Base-by-base conservation (phyloP, 305 asterid species). In the Fraxinus baroniana region DNA sequence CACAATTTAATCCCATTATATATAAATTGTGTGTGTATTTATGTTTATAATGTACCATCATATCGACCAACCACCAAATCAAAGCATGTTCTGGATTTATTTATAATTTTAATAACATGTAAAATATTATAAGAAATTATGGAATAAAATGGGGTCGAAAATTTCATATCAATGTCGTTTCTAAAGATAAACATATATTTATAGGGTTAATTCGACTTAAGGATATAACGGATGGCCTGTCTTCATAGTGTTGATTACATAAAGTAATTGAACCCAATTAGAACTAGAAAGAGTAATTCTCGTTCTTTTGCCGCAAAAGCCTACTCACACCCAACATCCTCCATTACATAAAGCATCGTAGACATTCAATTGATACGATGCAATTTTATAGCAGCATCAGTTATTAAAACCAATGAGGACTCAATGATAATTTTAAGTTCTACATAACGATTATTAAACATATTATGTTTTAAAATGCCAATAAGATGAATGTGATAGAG, bases 71-170 rank as follows among this genome's bases (percentile, higher is more conserved):
- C 86, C 32, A 83, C 80, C 84, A 39, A 60, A 70, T 82, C 77
- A 57, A 83, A 76, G 87, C 57, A 84, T 86, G 79, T 84, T 86
- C 78, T 80, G 81, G 84, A 80, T 77, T 78, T 37, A 37, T 37
- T 37, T 37, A 37, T 37, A 83, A 83, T 81, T 80, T 55, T 60
- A 10, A 60, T 22, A 60, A 46, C 9, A 6, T 60, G 28, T 60
- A 20, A 60, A 20, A 20, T 60, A 7, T 60, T 20, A 60, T 7
- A 60, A 18, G 3, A 7, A 60, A 60, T 60, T 8, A 7, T 20
- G 5, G 17, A 46, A 5, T 13, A 55, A 55, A n/a, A n/a, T 5
- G 7, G n/a, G 9, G 64, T n/a, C 9, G 3, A n/a, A 46, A 49
- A 55, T 4, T 55, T 55, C 3, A 1, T n/a, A 0, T 46, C n/a